Percentiles rank a stretch among this genome's conserved stretches.
phyloP scores from a whole-genome alignment of 2,329 filamentous ascomycete species.

The Penicillium sp. region DNA sequence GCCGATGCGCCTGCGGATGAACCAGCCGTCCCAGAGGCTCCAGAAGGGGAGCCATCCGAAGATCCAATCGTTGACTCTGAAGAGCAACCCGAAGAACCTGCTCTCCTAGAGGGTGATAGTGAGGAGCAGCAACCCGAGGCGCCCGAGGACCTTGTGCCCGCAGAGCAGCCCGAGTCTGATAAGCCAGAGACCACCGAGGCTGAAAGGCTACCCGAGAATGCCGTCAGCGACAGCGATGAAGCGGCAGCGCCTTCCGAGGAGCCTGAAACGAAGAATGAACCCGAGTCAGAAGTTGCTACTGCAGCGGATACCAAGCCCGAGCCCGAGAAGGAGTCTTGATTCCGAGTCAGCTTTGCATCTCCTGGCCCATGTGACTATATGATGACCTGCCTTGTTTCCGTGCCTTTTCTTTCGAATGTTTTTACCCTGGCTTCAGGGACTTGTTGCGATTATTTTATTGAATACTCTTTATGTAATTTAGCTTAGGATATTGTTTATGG shows the following conservation, averaged over 20 bases:
- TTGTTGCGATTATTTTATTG: neutral
- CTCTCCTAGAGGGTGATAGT: neutral
- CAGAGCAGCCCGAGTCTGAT: neutral
- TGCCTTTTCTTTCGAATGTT: neutral
- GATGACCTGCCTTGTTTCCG: slow-evolving; percentile 4
- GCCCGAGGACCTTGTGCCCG: slow-evolving; percentile 1
- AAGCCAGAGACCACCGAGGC: slow-evolving; percentile 3
- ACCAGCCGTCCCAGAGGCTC: neutral
- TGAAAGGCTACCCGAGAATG: slow-evolving; percentile 6
- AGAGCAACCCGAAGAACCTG: slow-evolving; percentile 1
- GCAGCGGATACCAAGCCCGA: slow-evolving; percentile 9
- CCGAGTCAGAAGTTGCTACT: slow-evolving; percentile 5
- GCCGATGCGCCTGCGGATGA: slow-evolving; percentile 3
- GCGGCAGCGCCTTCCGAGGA: slow-evolving; percentile 13
- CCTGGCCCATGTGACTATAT: slow-evolving; percentile 10
- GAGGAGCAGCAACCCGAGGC: neutral
- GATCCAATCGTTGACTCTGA: slow-evolving; percentile 6
- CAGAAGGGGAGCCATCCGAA: slow-evolving; percentile 1
- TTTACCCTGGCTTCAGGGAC: neutral
- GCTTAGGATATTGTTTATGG: slow-evolving; percentile 24
- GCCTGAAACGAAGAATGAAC: slow-evolving; percentile 4
- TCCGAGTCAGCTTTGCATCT: neutral
- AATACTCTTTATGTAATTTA: slow-evolving; percentile 26
- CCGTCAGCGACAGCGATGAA: slow-evolving; percentile 9
- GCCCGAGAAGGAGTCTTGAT: slow-evolving; percentile 10